Percentiles rank a stretch among this genome's conserved stretches.
These are phyloP conservation scores for Fraxinus floribunda DNA, from an alignment of 305 asterid genomes.

Conservation along the genomic window DNA sequence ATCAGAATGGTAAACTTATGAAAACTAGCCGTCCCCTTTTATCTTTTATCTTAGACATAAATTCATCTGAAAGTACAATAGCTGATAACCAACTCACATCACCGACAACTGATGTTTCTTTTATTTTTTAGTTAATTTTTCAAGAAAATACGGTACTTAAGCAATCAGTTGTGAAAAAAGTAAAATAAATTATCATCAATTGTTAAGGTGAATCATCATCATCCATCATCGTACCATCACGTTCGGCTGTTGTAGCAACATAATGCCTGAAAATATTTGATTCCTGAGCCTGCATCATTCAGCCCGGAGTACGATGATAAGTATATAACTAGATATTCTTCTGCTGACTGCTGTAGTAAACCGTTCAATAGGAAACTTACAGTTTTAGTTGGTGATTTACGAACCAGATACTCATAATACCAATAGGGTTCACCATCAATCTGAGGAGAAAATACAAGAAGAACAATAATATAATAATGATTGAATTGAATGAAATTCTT, in stretches of 20 bases:
- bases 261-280: constrained; percentile 77
- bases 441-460: constrained; percentile 33
- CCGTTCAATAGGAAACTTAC: constrained; percentile 43
- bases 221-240: constrained; percentile 64
- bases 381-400: constrained; percentile 81
- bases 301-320: constrained; percentile 18
- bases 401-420: constrained; percentile 84
- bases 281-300: constrained; percentile 61
- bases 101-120: not conserved
- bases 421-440: constrained; percentile 90
- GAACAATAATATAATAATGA: constrained; percentile 7
- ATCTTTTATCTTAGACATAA: not conserved
- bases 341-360: constrained; percentile 9
- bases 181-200: not conserved
- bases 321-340: constrained; percentile 21
- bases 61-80: not conserved
- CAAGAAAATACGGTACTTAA: not conserved
- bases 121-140: not conserved
- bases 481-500: constrained; percentile 8
- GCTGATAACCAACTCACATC: not conserved
- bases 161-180: not conserved
- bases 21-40: not conserved
- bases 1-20: not conserved
- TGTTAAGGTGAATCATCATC: not conserved
- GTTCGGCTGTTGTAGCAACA: constrained; percentile 81